These are phyloP conservation scores for Brassica napus DNA, from an alignment of 345 rosid species.

Conservation along the genomic window DNA sequence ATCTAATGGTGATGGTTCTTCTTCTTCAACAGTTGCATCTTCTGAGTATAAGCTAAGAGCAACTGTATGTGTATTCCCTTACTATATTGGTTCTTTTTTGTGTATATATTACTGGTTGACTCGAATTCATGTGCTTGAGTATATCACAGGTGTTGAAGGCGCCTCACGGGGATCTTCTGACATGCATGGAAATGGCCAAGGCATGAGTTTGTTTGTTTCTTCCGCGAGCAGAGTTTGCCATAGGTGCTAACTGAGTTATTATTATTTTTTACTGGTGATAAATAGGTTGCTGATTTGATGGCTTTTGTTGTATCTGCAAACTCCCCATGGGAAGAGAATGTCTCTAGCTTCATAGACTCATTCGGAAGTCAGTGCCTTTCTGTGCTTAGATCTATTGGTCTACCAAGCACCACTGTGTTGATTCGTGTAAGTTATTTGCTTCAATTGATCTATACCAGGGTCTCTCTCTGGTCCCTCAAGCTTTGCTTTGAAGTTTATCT, in stretches of 20 bases:
- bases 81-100: not conserved
- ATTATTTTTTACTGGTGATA: conserved; percentile 10
- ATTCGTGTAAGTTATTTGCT: conserved; percentile 68
- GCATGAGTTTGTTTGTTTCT: conserved; percentile 43
- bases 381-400: conserved; percentile 77
- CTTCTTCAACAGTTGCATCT: conserved; percentile 61
- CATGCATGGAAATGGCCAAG: conserved; percentile 97
- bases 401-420: conserved; percentile 84
- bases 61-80: conserved; percentile 51
- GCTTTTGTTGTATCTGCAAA: conserved; percentile 88
- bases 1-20: conserved; percentile 46
- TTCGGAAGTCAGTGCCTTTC: conserved; percentile 89
- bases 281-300: conserved; percentile 90
- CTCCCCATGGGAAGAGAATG: conserved; percentile 54
- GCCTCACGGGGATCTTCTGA: conserved; percentile 73
- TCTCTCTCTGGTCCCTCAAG: not conserved
- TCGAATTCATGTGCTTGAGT: not conserved
- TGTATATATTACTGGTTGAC: not conserved
- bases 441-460: not conserved
- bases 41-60: conserved; percentile 69
- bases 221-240: not conserved
- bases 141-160: conserved; percentile 66
- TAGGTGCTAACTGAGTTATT: not conserved
- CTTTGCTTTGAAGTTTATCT: not conserved
- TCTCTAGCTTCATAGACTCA: conserved; percentile 60